phyloP scores from a whole-genome alignment of 345 rosid genomes.

The Syzygium grande region DNA sequence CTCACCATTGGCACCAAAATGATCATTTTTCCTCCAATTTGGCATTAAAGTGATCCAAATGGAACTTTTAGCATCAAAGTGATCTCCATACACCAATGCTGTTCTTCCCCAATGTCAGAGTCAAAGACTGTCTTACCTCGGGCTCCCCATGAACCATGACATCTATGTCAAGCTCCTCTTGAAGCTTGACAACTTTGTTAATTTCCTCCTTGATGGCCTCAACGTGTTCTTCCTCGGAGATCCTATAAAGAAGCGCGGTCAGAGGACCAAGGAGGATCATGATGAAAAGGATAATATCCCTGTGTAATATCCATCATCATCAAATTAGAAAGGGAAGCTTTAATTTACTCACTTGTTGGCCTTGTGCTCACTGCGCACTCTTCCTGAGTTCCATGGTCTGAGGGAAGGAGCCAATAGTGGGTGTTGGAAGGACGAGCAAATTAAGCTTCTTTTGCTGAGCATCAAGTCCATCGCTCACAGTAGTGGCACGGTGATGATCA shows the following conservation, averaged over 20 bases:
- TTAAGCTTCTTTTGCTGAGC: conserved; percentile 74
- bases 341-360: conserved; percentile 73
- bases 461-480: conserved; percentile 56
- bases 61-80: too few species aligned
- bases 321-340: conserved; percentile 2
- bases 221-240: conserved; percentile 77
- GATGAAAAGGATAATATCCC: neutral
- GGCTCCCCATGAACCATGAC: conserved; percentile 98
- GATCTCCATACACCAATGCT: too few species aligned
- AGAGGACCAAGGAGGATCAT: neutral
- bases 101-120: too few species aligned
- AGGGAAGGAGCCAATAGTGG: conserved; percentile 83
- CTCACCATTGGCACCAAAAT: too few species aligned
- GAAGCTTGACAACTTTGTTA: conserved; percentile 75
- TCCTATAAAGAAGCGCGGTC: conserved; percentile 26
- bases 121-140: conserved; percentile 43
- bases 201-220: conserved; percentile 87
- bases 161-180: conserved; percentile 94
- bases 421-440: conserved; percentile 54
- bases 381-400: conserved; percentile 78
- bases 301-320: neutral
- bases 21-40: too few species aligned
- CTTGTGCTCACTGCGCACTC: conserved; percentile 91
- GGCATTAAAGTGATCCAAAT: too few species aligned
- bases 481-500: conserved; percentile 63